A percentile compares a stretch with the other conserved stretches of the same genome.
Evolutionary conservation across 2,329 filamentous ascomycete species (phyloP).

Genomic region (Fusarium tanahbumbuense): DNA sequence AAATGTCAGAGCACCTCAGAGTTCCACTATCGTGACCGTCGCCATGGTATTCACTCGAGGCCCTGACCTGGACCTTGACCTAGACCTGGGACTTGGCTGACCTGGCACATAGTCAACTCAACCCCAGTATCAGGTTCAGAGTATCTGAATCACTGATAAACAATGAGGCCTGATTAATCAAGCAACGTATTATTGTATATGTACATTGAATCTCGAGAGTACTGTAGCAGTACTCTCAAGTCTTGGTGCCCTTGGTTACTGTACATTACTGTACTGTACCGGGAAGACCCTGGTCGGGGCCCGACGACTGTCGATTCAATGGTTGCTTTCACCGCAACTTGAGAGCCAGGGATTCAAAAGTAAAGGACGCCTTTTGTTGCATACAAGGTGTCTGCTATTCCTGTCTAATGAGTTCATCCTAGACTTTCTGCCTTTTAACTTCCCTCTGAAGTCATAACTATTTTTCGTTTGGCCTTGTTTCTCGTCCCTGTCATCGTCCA

Average conservation of each 20-base stretch:
- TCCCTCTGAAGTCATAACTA: conserved; percentile 5
- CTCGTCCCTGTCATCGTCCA: conserved; percentile 7
- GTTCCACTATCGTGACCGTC: conserved; percentile 39
- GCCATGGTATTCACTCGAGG: conserved; percentile 34
- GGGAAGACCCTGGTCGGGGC: conserved; percentile 42
- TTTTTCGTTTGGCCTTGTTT: conserved; percentile 5
- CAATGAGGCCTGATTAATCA: background rate
- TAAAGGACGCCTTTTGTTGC: conserved; percentile 25
- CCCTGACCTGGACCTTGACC: conserved; percentile 16
- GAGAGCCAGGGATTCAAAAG: conserved; percentile 37
- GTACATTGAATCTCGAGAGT: background rate
- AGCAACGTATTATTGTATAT: conserved; percentile 1
- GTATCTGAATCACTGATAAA: conserved; percentile 6
- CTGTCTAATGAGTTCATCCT: conserved; percentile 1
- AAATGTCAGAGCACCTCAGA: conserved; percentile 34
- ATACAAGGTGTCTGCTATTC: conserved; percentile 16
- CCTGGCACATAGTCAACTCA: conserved; percentile 1
- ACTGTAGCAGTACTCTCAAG: background rate
- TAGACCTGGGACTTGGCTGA: background rate
- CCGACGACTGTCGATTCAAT: conserved; percentile 34
- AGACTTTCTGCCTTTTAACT: conserved; percentile 19
- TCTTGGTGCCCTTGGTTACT: conserved; percentile 11
- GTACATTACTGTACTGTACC: background rate
- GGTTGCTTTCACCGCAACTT: conserved; percentile 48
- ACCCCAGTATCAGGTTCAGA: conserved; percentile 5